phyloP scores from a whole-genome alignment of 2,329 filamentous ascomycete genomes.

The Cordyceps sp. region DNA sequence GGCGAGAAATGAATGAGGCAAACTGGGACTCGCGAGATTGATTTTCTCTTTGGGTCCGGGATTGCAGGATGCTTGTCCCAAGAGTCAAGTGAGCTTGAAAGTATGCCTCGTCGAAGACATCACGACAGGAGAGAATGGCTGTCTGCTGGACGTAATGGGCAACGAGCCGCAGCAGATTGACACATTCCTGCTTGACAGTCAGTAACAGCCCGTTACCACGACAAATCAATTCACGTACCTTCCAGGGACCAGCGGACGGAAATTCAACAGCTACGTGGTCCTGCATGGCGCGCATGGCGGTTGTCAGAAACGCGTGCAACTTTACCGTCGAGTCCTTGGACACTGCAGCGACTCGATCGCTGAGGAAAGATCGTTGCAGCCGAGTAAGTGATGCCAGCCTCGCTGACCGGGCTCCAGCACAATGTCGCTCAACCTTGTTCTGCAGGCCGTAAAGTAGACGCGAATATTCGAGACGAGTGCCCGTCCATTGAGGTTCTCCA shows the following conservation, averaged over 20 bases:
- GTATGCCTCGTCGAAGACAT: slow-evolving; percentile 40
- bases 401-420: slow-evolving; percentile 23
- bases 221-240: slow-evolving; percentile 8
- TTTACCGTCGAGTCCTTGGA: slow-evolving; percentile 44
- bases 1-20: slow-evolving; percentile 20
- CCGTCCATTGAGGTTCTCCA: slow-evolving; percentile 28
- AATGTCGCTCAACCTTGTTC: slow-evolving; percentile 23
- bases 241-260: slow-evolving; percentile 12
- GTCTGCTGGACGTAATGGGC: slow-evolving; percentile 40
- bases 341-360: slow-evolving; percentile 34
- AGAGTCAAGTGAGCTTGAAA: slow-evolving; percentile 47
- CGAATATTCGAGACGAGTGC: slow-evolving; percentile 32
- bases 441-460: slow-evolving; percentile 25
- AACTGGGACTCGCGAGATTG: slow-evolving; percentile 17
- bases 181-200: slow-evolving; percentile 9
- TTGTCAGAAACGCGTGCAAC: slow-evolving; percentile 32
- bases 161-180: slow-evolving; percentile 18
- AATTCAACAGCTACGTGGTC: slow-evolving; percentile 22
- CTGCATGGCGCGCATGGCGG: slow-evolving; percentile 23
- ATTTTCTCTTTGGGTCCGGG: slow-evolving; percentile 9
- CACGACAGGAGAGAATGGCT: slow-evolving; percentile 24
- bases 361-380: slow-evolving; percentile 41
- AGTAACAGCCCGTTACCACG: slow-evolving; percentile 1
- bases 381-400: slow-evolving; percentile 39
- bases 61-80: slow-evolving; percentile 25